Base-by-base conservation (phyloP, 495 filamentous ascomycete genomes). In the Trichoderma erinaceum region DNA sequence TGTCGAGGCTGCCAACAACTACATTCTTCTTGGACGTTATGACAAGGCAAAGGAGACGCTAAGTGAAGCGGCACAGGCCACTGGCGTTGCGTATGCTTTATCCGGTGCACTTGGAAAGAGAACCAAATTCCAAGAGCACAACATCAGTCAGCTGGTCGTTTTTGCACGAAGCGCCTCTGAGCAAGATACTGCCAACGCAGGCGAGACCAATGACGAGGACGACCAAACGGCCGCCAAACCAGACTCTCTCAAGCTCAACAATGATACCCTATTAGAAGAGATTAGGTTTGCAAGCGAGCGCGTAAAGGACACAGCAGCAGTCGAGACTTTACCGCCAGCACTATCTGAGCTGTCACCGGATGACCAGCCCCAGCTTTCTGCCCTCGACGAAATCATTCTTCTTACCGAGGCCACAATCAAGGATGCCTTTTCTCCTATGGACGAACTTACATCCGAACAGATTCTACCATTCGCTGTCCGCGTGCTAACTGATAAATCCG, bases 231-330 rank as follows among this genome's bases (percentile, higher is more conserved):
- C 71, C 23, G 75, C 69, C 0, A 75, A 79, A 38, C 93, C 94
- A 2, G 82, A 84, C 72, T 85, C 88, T 12, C 76, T 97, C 15
- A 84, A 88, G 52, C 77, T 98, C 23, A 92, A 97, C 72, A 92
- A 98, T 71, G 95, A 99, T 76, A 99, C 95, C 0, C 81, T 99
- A 8, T 78, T 98, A 29, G 96, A 99, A 75, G 84, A 86, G 6
- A 91, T 98, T 64, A 83, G 88, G 8, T 99, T 98, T 73, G 79
- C 86, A 0, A 83, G 89, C 43, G 72, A 80, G n/a, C 73, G 76
- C 27, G 70, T 75, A 15, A 73, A 73, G 4, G 78, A 76, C 25
- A 78, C 79, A 56, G 68, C 80, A 58, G 78, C 86, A 11, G 80
- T 81, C 10, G 43, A 66, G 21, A 71, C 78, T 29, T 80, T 97